Base-by-base conservation (phyloP, 805 yeast species). In the Sugiyamaella americana region DNA sequence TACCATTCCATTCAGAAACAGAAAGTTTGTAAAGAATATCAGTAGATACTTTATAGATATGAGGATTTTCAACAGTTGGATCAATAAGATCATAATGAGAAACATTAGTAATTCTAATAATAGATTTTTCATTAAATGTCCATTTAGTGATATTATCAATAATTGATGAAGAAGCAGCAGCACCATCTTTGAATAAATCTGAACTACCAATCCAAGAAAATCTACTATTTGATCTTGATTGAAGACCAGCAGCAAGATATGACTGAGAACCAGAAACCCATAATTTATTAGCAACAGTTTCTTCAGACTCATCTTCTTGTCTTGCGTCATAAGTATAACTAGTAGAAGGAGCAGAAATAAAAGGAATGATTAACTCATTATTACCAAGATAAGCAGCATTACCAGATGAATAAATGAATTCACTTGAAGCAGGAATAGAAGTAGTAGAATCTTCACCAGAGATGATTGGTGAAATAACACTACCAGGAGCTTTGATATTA, bases 231-330 rank as follows among this genome's bases (percentile, higher is more conserved):
- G 78, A 78, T 47, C 79, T 71, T 41, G 82, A 82, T 69, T 93
- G 99, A 58, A 87, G 76, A 1, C 80, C 93, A 6, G 79, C 94
- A 19, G 80, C 78, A 44, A 85, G 62, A 62, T 70, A 82, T 3
- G 87, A 88, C 67, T 89, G 94, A 37, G 79, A 71, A 24, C 96
- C 96, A 30, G 80, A 69, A 11, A 85, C 79, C 95, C 96, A 89
- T 17, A 48, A 50, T 10, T 55, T 42, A 23, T 69, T 73, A 36
- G 73, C 64, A n/a, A 69, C 65, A 22, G 63, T 58, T 16, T 67
- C 72, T n/a, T n/a, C n/a, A n/a, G n/a, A n/a, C 16, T 70, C 74
- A 44, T 73, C 77, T 16, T 38, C 44, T 4, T 37, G 20, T 46
- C 72, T 69, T 4, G 67, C 54, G 53, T 72, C 72, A 55, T 63